Conservation (phyloP, 345 rosid genomes). For the Noccaea bulbosa region DNA sequence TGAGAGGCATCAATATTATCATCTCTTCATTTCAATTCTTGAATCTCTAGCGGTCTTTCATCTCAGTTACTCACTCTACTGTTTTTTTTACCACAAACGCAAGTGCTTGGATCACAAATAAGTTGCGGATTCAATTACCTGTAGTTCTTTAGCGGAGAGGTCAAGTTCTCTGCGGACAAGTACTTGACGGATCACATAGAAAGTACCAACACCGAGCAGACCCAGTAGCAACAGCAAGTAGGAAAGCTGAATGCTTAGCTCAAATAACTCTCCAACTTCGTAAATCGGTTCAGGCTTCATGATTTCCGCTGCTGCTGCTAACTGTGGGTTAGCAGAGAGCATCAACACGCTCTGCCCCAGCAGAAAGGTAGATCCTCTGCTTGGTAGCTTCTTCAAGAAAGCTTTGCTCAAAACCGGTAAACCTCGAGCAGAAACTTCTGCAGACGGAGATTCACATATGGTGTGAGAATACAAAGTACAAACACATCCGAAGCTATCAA, state of each 20-base stretch:
- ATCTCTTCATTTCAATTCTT: too few species aligned
- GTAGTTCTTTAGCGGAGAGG: slow-evolving; percentile 95
- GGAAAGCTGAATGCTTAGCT: slow-evolving; percentile 89
- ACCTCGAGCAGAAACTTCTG: slow-evolving; percentile 50
- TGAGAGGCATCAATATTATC: too few species aligned
- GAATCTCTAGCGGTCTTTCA: too few species aligned
- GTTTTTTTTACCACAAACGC: too few species aligned
- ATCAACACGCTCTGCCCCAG: slow-evolving; percentile 58
- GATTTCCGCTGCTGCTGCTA: slow-evolving; percentile 63
- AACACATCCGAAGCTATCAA: neutral
- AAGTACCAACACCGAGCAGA: slow-evolving; percentile 86
- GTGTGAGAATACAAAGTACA: slow-evolving; percentile 21
- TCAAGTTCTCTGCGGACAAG: slow-evolving; percentile 96
- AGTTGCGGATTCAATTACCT: slow-evolving; percentile 48
- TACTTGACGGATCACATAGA: slow-evolving; percentile 93
- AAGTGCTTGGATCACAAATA: too few species aligned
- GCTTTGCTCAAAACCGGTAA: slow-evolving; percentile 43
- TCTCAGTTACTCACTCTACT: too few species aligned
- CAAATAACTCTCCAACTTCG: slow-evolving; percentile 80
- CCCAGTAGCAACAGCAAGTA: slow-evolving; percentile 76
- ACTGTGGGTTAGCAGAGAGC: slow-evolving; percentile 51
- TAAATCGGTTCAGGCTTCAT: slow-evolving; percentile 54
- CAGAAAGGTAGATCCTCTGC: slow-evolving; percentile 49
- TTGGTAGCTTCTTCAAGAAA: slow-evolving; percentile 48
- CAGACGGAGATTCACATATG: slow-evolving; percentile 26